phyloP scores from a whole-genome alignment of 2,329 filamentous ascomycete genomes.

The Triangularia setosa region DNA sequence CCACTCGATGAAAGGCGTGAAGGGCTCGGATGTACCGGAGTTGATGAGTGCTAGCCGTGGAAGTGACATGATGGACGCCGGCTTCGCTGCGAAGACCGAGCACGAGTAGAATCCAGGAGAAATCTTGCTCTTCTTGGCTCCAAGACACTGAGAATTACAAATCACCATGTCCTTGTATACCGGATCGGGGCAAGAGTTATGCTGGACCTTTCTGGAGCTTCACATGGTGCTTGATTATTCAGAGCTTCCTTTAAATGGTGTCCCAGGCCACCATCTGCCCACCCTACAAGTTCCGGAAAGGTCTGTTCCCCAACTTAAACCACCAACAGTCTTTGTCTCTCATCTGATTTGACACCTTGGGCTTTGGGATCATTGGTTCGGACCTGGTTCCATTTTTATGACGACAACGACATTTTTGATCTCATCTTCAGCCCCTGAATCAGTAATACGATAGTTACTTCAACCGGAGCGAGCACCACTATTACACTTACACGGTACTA shows the following conservation, averaged over 20 bases:
- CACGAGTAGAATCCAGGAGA: neutral
- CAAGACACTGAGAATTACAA: neutral
- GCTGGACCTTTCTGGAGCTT: neutral
- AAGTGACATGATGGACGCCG: neutral
- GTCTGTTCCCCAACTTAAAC: neutral
- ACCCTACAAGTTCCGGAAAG: neutral
- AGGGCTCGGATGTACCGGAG: neutral
- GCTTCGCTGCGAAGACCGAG: neutral
- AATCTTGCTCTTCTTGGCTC: neutral
- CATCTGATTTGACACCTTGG: neutral
- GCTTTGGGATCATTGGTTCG: neutral
- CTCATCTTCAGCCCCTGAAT: neutral
- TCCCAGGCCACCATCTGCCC: neutral
- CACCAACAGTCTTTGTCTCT: neutral
- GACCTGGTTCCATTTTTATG: neutral
- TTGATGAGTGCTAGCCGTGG: neutral
- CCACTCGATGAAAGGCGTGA: neutral
- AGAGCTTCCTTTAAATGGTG: neutral
- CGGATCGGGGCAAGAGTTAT: neutral
- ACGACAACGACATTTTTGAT: neutral
- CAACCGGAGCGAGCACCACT: no score
- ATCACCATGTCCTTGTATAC: neutral
- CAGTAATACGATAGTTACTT: neutral
- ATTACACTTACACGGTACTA: no score
- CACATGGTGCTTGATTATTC: neutral